Conservation (phyloP, 2,329 filamentous ascomycete genomes). For the Clarireedia monteithiana region DNA sequence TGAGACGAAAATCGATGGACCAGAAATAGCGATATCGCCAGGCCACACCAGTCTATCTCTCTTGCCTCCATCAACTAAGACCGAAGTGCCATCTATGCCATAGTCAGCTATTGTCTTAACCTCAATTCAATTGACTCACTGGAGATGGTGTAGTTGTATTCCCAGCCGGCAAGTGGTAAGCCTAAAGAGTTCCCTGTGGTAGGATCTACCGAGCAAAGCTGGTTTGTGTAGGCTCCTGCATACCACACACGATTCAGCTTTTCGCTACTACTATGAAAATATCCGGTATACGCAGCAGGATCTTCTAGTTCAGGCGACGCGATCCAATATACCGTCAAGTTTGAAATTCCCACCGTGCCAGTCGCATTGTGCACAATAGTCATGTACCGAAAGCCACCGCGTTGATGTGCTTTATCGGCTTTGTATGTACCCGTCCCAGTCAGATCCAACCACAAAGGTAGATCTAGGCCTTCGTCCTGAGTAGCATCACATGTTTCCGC, state of each 20-base stretch:
- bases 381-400: conserved; percentile 46
- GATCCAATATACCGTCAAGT: conserved; percentile 29
- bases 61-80: conserved; percentile 45
- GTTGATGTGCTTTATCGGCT: conserved; percentile 33
- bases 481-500: conserved; percentile 38
- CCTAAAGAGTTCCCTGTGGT: conserved; percentile 26
- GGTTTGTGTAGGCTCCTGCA: conserved; percentile 35
- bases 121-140: conserved; percentile 1
- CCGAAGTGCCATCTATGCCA: conserved; percentile 19
- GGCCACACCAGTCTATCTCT: conserved; percentile 53
- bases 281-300: conserved; percentile 42
- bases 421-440: conserved; percentile 33
- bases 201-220: conserved; percentile 15
- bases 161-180: neutral
- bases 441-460: conserved; percentile 39
- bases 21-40: conserved; percentile 51
- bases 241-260: conserved; percentile 48
- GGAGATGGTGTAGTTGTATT: conserved; percentile 3
- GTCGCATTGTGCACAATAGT: conserved; percentile 34
- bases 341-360: conserved; percentile 22
- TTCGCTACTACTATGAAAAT: conserved; percentile 42
- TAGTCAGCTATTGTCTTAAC: conserved; percentile 23
- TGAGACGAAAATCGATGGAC: conserved; percentile 45
- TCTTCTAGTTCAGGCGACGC: conserved; percentile 32
- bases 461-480: conserved; percentile 38